These are phyloP conservation scores for Salinomyces thailandicus DNA, from an alignment of 2,329 filamentous ascomycete genomes.

Conservation along the genomic window DNA sequence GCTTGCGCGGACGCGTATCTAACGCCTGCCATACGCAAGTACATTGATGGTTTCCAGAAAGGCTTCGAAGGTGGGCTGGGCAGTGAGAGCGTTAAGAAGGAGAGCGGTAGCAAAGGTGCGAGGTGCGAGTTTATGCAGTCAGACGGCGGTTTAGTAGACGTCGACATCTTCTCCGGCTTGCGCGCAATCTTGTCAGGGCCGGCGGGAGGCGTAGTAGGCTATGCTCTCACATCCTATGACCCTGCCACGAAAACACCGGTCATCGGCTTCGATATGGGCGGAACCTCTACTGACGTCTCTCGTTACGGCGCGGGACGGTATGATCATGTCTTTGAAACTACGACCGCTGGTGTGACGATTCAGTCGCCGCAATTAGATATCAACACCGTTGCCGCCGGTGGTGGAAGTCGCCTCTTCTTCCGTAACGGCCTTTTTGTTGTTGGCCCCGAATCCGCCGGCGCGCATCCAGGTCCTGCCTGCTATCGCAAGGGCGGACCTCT, in stretches of 20 bases:
- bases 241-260: constrained; percentile 70
- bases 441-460: constrained; percentile 78
- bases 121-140: constrained; percentile 95
- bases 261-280: constrained; percentile 94
- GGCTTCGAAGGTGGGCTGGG: constrained; percentile 76
- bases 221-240: constrained; percentile 85
- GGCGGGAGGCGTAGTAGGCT: constrained; percentile 87
- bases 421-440: constrained; percentile 83
- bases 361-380: constrained; percentile 89
- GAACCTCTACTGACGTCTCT: constrained; percentile 84
- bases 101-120: constrained; percentile 55
- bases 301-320: constrained; percentile 70
- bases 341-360: constrained; percentile 86
- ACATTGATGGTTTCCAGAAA: constrained; percentile 64
- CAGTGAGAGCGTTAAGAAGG: constrained; percentile 59
- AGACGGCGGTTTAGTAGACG: constrained; percentile 61
- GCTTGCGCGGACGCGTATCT: constrained; percentile 73
- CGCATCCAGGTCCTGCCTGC: constrained; percentile 81
- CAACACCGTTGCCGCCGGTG: constrained; percentile 87
- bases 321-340: constrained; percentile 90
- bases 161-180: constrained; percentile 72
- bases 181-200: constrained; percentile 81
- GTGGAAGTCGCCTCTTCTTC: constrained; percentile 76
- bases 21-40: constrained; percentile 68
- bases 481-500: constrained; percentile 83